Percentiles rank a stretch among this genome's conserved stretches.
phyloP scores from a whole-genome alignment of 306 rosid species.

The Elaeagnus macrophylla region DNA sequence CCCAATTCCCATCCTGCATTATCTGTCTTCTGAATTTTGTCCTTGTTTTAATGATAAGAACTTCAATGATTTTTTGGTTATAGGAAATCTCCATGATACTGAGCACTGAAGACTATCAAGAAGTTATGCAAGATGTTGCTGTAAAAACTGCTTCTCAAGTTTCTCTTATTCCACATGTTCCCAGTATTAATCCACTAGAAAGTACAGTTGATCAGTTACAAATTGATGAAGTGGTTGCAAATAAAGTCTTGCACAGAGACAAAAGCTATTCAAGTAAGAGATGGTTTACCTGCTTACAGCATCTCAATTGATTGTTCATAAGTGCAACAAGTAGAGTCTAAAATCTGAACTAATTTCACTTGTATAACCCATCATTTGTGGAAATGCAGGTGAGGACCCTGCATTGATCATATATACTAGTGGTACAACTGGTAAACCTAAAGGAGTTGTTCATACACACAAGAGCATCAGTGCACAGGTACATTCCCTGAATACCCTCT shows the following conservation, averaged over 20 bases:
- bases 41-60: no score
- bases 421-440: conserved; percentile 97
- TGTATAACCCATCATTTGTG: conserved; percentile 19
- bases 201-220: conserved; percentile 32
- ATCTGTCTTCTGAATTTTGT: no score
- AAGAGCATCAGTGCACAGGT: conserved; percentile 76
- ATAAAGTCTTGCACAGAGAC: conserved; percentile 26
- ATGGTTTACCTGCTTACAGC: conserved; percentile 11
- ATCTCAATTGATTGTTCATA: conserved; percentile 7
- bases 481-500: conserved; percentile 15
- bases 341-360: conserved; percentile 15
- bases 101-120: conserved; percentile 76
- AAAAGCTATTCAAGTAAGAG: conserved; percentile 43
- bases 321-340: conserved; percentile 4
- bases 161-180: conserved; percentile 68
- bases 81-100: conserved; percentile 74
- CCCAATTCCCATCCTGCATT: no score
- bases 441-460: conserved; percentile 97
- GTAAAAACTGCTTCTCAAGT: conserved; percentile 53
- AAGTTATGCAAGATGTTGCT: conserved; percentile 66
- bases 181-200: conserved; percentile 29
- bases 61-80: no score
- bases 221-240: conserved; percentile 28
- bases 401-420: conserved; percentile 85
- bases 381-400: conserved; percentile 70